Evolutionary conservation across 1,284 basidiomycete genomes (phyloP), one percentile per base, ranked within the genome.

Genomic region (Sporisorium sorghi): DNA sequence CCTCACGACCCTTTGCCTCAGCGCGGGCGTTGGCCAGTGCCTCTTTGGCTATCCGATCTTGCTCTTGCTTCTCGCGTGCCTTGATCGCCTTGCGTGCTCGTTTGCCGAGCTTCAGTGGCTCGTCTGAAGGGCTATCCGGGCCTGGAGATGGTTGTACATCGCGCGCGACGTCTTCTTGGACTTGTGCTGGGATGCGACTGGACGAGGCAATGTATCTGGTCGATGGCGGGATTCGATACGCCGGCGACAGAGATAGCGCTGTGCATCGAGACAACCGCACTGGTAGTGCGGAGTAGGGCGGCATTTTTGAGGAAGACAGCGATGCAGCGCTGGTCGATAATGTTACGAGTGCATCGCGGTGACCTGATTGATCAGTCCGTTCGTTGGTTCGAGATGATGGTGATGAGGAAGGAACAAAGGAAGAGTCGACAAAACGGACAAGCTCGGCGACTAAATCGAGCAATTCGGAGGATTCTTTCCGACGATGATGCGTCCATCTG

Each of bases 41-140:
- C 14, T 57, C 67, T 35, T 57, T 56, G 23, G 43, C 48, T 30
- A 42, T 19, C 5, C 57, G 50, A 1, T 57, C 58, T 8, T 66
- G 58, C 17, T 72, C 54, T 15, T 62, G 40, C 30, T 52, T 48
- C 39, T 72, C 55, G 0, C 54, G 54, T 32, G 62, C 63, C 39
- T 47, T 58, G 50, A 71, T 24, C 17, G 51, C 58, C 28, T 51
- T 72, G 21, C 69, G 62, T 28, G 69, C 63, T 23, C 69, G 58
- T 24, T 66, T 72, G 32, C 69, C 62, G 0, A 72, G 54, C 44
- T 72, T 72, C 12, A 37, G 60, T 15, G 67, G 47, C n/a, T 48
- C 53, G 3, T 47, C 53, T 2, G 46, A 9, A 5, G 53, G 12
- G 6, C 32, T 3, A 0, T 23, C 39, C 0, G 12, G 11, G 19